phyloP scores from a whole-genome alignment of 192 early-diverging fungal species.

The Gorgonomyces haynaldii region DNA sequence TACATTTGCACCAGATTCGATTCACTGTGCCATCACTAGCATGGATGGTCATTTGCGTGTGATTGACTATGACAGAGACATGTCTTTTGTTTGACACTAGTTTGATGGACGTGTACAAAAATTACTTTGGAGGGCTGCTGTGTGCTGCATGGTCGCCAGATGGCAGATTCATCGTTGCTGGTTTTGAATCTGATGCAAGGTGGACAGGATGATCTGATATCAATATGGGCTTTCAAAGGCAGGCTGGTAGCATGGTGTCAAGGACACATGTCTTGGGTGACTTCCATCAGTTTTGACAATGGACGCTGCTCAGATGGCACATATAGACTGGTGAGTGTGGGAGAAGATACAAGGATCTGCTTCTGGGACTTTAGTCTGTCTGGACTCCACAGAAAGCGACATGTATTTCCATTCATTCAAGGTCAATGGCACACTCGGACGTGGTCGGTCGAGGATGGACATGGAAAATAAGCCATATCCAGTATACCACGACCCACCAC shows the following conservation, averaged over 20 bases:
- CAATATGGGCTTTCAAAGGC: conserved; percentile 75
- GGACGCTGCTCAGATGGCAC: conserved; percentile 62
- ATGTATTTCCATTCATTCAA: background rate
- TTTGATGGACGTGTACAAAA: conserved; percentile 61
- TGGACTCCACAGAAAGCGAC: background rate
- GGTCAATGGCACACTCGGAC: conserved; percentile 7
- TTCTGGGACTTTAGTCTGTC: conserved; percentile 88
- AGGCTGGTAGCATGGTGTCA: conserved; percentile 76
- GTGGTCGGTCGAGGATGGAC: conserved; percentile 17
- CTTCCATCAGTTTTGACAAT: conserved; percentile 72
- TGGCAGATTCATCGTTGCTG: conserved; percentile 51
- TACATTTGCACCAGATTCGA: conserved; percentile 76
- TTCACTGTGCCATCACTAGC: conserved; percentile 68
- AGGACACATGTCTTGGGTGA: conserved; percentile 82
- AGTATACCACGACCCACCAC: conserved; percentile 19
- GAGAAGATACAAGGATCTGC: conserved; percentile 75
- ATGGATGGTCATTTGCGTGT: conserved; percentile 69
- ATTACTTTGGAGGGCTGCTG: conserved; percentile 78
- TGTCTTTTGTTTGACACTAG: conserved; percentile 18
- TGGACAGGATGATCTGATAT: conserved; percentile 87
- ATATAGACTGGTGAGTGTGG: conserved; percentile 81
- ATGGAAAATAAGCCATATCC: too few species aligned
- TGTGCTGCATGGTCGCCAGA: conserved; percentile 89
- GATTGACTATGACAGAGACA: conserved; percentile 61
- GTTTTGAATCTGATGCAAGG: conserved; percentile 31